Percentiles rank a stretch among this genome's conserved stretches.
Evolutionary conservation across 768 basidiomycete species (phyloP).

Genomic region (Trametes cingulata): DNA sequence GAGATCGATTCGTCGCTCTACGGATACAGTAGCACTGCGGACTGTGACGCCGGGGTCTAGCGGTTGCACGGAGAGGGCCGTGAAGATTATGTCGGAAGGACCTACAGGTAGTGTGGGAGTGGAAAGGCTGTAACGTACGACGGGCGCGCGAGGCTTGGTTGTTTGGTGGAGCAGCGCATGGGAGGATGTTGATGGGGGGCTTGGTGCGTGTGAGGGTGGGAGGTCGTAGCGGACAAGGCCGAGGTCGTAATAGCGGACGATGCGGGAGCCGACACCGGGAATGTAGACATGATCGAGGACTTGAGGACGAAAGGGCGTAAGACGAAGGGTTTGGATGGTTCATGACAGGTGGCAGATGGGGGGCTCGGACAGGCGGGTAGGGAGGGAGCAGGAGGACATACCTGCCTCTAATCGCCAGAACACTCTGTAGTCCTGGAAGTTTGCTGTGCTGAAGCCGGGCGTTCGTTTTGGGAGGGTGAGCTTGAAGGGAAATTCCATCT

Average conservation of each 20-base stretch:
- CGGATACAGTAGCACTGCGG: constrained; percentile 60
- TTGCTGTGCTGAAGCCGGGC: constrained; percentile 66
- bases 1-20: constrained; percentile 73
- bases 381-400: constrained; percentile 36
- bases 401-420: constrained; percentile 86
- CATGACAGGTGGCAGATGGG: constrained; percentile 24
- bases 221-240: constrained; percentile 70
- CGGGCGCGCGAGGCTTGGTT: constrained; percentile 56
- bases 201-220: constrained; percentile 36
- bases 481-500: constrained; percentile 70
- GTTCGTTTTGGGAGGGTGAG: constrained; percentile 64
- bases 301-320: constrained; percentile 30
- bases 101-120: constrained; percentile 61
- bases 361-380: constrained; percentile 5
- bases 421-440: constrained; percentile 77
- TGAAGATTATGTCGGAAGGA: constrained; percentile 70
- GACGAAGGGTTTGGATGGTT: constrained; percentile 7
- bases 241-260: constrained; percentile 71
- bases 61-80: constrained; percentile 63
- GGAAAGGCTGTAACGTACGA: constrained; percentile 60
- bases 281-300: constrained; percentile 71
- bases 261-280: constrained; percentile 64
- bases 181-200: constrained; percentile 35
- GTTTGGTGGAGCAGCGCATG: constrained; percentile 41
- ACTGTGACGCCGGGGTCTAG: constrained; percentile 56